Evolutionary conservation across 768 basidiomycete genomes (phyloP), one percentile per base, ranked within the genome.

Genomic region (Boletus pseudopeckii): DNA sequence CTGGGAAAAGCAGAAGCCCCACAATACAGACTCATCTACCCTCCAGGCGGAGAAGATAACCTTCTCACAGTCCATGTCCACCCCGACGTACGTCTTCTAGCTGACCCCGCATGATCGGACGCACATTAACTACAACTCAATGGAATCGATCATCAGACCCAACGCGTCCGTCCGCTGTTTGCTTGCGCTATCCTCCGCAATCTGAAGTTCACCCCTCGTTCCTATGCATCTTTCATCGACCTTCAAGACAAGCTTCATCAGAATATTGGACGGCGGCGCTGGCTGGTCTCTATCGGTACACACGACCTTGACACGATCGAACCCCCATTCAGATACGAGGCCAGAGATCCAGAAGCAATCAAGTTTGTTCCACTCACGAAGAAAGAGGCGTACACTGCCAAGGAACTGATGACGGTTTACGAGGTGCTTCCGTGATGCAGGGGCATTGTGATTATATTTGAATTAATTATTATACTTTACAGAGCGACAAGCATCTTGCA

Each of bases 171-270:
- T 60, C 95, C 95, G 1, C 86, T 84, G 73, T 94, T 98, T 64
- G 93, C 92, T 6, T 88, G 88, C 52, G 95, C 94, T 10, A 77
- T 98, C 53, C 79, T 99, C 44, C 90, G 97, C 58, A 89, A 95
- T 64, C 74, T 98, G 65, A 85, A 83, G 61, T 95, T 99, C 75
- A 92, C 90, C 28, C 84, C 84, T 40, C 79, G 81, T 48, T 93
- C 91, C 37, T 98, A 98, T 68, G 90, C 88, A 24, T 94, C 92
- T 57, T 98, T 99, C 82, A 96, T 99, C 62, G 97, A 98, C 67
- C 76, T 99, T n/a, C 97, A 99, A 74, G 97, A 99, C 68, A 99
- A 98, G 72, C 79, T 99, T 46, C 97, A 99, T 68, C 90, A 95
- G 66, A 99, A 99, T 71, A 82, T 99, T 33, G 94, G 92, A 65